A percentile compares a stretch with the other conserved stretches of the same genome.
phyloP scores from a whole-genome alignment of 768 basidiomycete species.

The Albatrellus ellisii region DNA sequence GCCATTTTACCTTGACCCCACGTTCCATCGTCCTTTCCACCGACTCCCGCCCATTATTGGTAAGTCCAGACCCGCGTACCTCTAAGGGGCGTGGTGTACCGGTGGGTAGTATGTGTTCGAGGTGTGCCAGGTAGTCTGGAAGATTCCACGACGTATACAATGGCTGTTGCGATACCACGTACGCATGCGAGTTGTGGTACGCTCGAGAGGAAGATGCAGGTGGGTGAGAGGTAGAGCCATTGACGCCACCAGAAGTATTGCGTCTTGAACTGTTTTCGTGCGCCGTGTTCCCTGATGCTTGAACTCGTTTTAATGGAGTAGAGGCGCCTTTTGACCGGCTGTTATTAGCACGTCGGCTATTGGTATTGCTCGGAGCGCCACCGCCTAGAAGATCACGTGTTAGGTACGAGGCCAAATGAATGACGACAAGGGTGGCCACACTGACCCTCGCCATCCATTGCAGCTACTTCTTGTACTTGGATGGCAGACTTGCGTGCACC shows the following conservation, averaged over 20 bases:
- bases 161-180: slow-evolving; percentile 66
- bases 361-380: too few species aligned
- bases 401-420: slow-evolving; percentile 14
- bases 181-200: slow-evolving; percentile 70
- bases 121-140: slow-evolving; percentile 86
- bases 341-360: slow-evolving; percentile 32
- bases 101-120: slow-evolving; percentile 72
- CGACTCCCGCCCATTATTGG: slow-evolving; percentile 34
- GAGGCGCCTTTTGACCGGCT: slow-evolving; percentile 23
- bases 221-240: slow-evolving; percentile 24
- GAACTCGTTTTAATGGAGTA: slow-evolving; percentile 21
- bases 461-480: slow-evolving; percentile 18
- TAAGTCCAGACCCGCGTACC: slow-evolving; percentile 39
- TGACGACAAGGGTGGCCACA: slow-evolving; percentile 5
- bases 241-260: slow-evolving; percentile 26
- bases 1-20: slow-evolving; percentile 87
- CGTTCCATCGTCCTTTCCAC: slow-evolving; percentile 54
- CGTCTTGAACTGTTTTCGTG: slow-evolving; percentile 36
- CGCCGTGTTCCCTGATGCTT: slow-evolving; percentile 20
- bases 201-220: slow-evolving; percentile 35
- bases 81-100: slow-evolving; percentile 63
- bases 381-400: slow-evolving; percentile 21
- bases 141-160: slow-evolving; percentile 80
- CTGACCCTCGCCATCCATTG: slow-evolving; percentile 50
- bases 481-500: slow-evolving; percentile 17